Evolutionary conservation across 169 alveolate species (phyloP), one percentile per base, ranked within the genome.

Genomic region (Neospora caninum): DNA sequence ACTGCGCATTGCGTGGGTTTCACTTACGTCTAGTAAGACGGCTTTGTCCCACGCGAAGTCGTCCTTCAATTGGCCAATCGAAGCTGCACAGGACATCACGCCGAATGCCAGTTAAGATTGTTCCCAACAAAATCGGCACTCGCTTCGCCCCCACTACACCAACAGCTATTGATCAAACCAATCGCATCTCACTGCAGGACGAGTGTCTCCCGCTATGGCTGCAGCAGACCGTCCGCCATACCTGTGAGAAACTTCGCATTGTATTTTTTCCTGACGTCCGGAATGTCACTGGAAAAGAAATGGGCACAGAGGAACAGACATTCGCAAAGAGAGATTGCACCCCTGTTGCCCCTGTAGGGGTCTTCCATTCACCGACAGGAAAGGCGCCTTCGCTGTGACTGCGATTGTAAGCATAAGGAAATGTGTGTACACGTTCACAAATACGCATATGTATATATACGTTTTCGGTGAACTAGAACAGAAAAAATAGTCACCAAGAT

Each of bases 41-140:
- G 70, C 93, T 2, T 45, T 34, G 58, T 67, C 93, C 93, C 82
- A 88, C 36, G 43, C 84, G 27, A 88, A 64, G 18, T 88, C 93
- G 27, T 88, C 84, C 45, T 22, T 78, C 42, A 78, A n/a, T 10
- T 38, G 39, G 49, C 86, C 86, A 78, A 78, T 78, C 2, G 86
- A 78, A 29, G 39, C 86, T 78, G 86, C 86, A 78, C 9, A 25
- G 42, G 1, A 38, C 18, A 78, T 7, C 86, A 78, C 0, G n/a
- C 39, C 49, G 10, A 38, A 78, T 20, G 86, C 86, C 39, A n/a
- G 43, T 18, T 7, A 38, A 78, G 20, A 27, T 6, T 22, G n/a
- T 64, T 64, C 73, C 4, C n/a, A 16, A 9, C 73, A 1, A 64
- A 9, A 16, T 64, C 0, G 7, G 20, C 31, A 64, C n/a, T 29